Base-by-base conservation (phyloP, 2,329 filamentous ascomycete species). In the Alternaria panax region DNA sequence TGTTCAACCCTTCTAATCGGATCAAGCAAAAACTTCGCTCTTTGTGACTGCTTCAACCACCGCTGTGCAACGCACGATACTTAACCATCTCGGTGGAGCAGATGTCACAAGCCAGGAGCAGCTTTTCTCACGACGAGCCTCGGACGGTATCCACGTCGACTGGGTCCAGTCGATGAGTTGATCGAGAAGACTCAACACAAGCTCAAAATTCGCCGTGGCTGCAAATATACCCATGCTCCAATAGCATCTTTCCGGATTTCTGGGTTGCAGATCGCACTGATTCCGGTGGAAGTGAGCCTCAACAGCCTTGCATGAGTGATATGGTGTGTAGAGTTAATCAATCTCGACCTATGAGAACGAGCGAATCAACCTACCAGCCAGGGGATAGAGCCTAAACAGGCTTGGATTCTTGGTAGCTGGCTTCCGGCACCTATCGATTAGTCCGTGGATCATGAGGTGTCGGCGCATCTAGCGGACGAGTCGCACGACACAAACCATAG, bases 71-170 rank as follows among this genome's bases (percentile, higher is more conserved):
- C 25, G 24, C 14, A 34, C 40, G 32, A 46, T 56, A 59, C 52
- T 64, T 64, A 62, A 47, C 32, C 16, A 8, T 38, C n/a, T n/a
- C 22, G 25, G 25, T 32, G 5, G 18, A 53, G n/a, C 1, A 30
- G 45, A 38, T 41, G 51, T 68, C 67, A 70, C 68, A 67, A 68
- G 67, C 67, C 52, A 57, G 24, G 18, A 14, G 14, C 42, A 43
- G 18, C 9, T 36, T 60, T 60, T 55, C 53, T 58, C 53, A 41
- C 57, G 25, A 60, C 42, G 53, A 54, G 30, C 54, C 65, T 69
- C 66, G 63, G 67, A 63, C 60, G 53, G 59, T 59, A 28, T 47
- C 12, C 9, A 54, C 9, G 45, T 46, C 52, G 48, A 54, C 14
- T 18, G 55, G 56, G 64, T 56, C 57, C 64, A 64, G 66, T 61